phyloP scores from a whole-genome alignment of 805 yeast genomes.

The Wickerhamiella vanderwaltii region DNA sequence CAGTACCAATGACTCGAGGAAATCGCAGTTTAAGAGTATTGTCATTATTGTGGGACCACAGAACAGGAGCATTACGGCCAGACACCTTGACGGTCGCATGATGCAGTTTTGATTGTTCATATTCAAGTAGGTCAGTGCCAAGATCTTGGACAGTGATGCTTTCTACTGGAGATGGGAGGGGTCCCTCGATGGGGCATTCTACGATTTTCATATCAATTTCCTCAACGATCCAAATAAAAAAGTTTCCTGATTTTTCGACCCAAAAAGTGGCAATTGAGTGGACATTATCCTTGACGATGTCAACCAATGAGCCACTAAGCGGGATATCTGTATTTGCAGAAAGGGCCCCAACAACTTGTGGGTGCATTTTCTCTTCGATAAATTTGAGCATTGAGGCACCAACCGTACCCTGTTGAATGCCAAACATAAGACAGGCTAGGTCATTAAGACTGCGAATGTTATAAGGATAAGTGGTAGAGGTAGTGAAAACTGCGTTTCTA shows the following conservation, averaged over 20 bases:
- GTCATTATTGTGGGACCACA: conserved; percentile 9
- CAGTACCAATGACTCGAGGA: conserved; percentile 14
- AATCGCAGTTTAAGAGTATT: conserved; percentile 6
- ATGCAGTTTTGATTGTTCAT: not conserved
- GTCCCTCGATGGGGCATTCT: not conserved
- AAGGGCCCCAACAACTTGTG: not conserved
- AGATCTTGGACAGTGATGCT: not conserved
- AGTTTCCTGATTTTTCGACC: conserved; percentile 61
- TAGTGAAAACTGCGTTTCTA: conserved; percentile 73
- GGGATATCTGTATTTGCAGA: not conserved
- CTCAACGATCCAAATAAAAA: conserved; percentile 75
- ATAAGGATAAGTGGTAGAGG: conserved; percentile 67
- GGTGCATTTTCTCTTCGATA: conserved; percentile 21
- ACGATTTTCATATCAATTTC: conserved; percentile 36
- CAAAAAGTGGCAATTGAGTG: conserved; percentile 80
- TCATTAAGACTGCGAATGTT: conserved; percentile 74
- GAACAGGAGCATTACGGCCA: conserved; percentile 10
- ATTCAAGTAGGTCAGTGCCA: not conserved
- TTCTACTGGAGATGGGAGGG: not conserved
- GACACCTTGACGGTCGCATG: conserved; percentile 7
- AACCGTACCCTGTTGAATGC: conserved; percentile 53
- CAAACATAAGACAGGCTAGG: conserved; percentile 76
- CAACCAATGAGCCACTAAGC: conserved; percentile 63
- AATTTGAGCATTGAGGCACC: conserved; percentile 60
- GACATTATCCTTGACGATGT: conserved; percentile 54